Conservation (phyloP, 257 asterid species). For the Voacanga thouarsii region DNA sequence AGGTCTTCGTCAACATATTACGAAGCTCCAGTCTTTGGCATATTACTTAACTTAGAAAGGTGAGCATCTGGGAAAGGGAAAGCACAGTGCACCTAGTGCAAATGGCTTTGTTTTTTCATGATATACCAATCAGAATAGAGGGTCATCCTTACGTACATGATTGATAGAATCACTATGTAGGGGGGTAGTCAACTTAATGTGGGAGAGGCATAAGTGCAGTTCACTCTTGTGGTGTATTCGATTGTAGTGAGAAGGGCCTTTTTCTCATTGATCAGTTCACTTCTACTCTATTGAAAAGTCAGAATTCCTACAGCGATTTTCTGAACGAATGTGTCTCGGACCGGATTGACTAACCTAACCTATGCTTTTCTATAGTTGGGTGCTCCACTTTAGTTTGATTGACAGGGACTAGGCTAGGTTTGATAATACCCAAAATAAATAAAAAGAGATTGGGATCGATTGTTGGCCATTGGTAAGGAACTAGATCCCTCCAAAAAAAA, state of each 20-base stretch:
- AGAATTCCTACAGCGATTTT: too few species aligned
- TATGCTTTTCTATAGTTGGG: neutral
- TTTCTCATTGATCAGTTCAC: too few species aligned
- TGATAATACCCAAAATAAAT: neutral
- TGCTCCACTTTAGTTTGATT: neutral
- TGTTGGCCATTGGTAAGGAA: neutral
- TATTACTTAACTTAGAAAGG: neutral
- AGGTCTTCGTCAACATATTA: too few species aligned
- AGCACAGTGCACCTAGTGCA: neutral
- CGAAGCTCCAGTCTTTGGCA: neutral
- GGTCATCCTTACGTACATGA: too few species aligned
- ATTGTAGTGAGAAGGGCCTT: too few species aligned
- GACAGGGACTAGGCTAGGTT: neutral
- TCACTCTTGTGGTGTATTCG: too few species aligned
- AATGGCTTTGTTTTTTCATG: neutral
- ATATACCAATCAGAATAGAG: neutral
- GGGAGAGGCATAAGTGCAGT: too few species aligned
- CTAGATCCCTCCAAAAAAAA: too few species aligned
- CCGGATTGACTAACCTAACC: neutral
- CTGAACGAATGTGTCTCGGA: too few species aligned
- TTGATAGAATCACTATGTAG: too few species aligned
- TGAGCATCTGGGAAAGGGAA: neutral
- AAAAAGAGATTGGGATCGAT: neutral
- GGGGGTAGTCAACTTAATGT: too few species aligned
- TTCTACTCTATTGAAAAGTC: too few species aligned